Conservation (phyloP, 1,139 yeast genomes). For the Geotrichum histeridarum region DNA sequence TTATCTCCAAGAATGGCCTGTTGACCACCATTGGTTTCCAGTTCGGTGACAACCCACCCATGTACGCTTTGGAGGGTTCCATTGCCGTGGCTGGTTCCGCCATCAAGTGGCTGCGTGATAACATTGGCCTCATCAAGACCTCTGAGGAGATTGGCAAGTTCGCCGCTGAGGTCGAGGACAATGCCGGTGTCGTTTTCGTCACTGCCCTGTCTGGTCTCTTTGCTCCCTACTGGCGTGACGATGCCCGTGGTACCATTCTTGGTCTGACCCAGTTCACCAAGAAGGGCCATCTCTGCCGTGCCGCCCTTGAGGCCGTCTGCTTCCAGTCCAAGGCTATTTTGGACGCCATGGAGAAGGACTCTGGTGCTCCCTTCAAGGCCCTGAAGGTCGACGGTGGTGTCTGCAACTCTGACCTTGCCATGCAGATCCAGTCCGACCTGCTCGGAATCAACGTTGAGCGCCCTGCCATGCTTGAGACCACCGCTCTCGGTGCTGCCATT, state of each 20-base stretch:
- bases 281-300: constrained; percentile 84
- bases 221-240: constrained; percentile 95
- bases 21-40: constrained; percentile 87
- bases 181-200: constrained; percentile 91
- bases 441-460: constrained; percentile 78
- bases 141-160: constrained; percentile 88
- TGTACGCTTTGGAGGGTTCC: constrained; percentile 89
- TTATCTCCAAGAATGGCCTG: constrained; percentile 69
- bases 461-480: constrained; percentile 82
- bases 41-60: constrained; percentile 73
- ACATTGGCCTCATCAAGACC: constrained; percentile 71
- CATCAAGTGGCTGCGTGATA: constrained; percentile 92
- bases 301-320: constrained; percentile 93
- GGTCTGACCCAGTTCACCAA: constrained; percentile 89
- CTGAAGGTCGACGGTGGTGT: constrained; percentile 88
- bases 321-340: constrained; percentile 88
- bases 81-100: constrained; percentile 95
- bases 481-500: constrained; percentile 94
- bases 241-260: constrained; percentile 86
- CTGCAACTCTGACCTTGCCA: constrained; percentile 86
- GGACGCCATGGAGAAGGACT: constrained; percentile 84
- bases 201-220: constrained; percentile 93
- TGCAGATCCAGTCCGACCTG: constrained; percentile 91
- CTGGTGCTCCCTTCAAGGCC: constrained; percentile 51
- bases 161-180: constrained; percentile 72